phyloP scores from a whole-genome alignment of 2,329 filamentous ascomycete genomes.

The Sporothrix brasiliensis region DNA sequence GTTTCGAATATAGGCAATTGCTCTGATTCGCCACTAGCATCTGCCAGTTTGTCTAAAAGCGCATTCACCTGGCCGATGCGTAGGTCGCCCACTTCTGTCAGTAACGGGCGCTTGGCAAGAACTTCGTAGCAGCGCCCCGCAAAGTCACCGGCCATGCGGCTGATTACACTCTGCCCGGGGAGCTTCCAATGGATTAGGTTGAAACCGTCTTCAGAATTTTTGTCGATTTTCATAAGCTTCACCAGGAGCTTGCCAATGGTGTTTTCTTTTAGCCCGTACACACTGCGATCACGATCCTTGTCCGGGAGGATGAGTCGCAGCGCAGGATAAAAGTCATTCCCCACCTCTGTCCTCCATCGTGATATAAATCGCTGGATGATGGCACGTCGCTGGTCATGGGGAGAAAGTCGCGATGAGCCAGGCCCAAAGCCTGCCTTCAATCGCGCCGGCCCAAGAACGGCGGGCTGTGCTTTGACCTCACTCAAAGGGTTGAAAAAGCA shows the following conservation, averaged over 20 bases:
- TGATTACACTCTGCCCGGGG: slow-evolving; percentile 67
- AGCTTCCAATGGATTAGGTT: slow-evolving; percentile 90
- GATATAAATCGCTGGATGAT: slow-evolving; percentile 86
- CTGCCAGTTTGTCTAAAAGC: slow-evolving; percentile 75
- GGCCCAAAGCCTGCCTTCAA: slow-evolving; percentile 60
- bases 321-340: slow-evolving; percentile 89
- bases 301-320: slow-evolving; percentile 89
- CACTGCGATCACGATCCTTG: slow-evolving; percentile 86
- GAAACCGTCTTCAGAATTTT: slow-evolving; percentile 84
- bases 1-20: slow-evolving; percentile 78
- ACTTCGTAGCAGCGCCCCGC: slow-evolving; percentile 86
- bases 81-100: slow-evolving; percentile 73
- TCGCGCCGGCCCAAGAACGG: slow-evolving; percentile 56
- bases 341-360: slow-evolving; percentile 84
- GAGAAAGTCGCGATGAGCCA: slow-evolving; percentile 61
- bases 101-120: slow-evolving; percentile 79
- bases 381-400: slow-evolving; percentile 75
- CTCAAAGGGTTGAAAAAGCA: slow-evolving; percentile 78
- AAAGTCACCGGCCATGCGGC: slow-evolving; percentile 82
- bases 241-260: slow-evolving; percentile 88
- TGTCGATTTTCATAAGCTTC: slow-evolving; percentile 88
- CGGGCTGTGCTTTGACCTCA: slow-evolving; percentile 76
- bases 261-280: slow-evolving; percentile 94
- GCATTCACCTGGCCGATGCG: slow-evolving; percentile 88
- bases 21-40: slow-evolving; percentile 76